A percentile compares a stretch with the other conserved stretches of the same genome.
Evolutionary conservation across 2,329 filamentous ascomycete genomes (phyloP).

Genomic region (Paraphoma sp.): DNA sequence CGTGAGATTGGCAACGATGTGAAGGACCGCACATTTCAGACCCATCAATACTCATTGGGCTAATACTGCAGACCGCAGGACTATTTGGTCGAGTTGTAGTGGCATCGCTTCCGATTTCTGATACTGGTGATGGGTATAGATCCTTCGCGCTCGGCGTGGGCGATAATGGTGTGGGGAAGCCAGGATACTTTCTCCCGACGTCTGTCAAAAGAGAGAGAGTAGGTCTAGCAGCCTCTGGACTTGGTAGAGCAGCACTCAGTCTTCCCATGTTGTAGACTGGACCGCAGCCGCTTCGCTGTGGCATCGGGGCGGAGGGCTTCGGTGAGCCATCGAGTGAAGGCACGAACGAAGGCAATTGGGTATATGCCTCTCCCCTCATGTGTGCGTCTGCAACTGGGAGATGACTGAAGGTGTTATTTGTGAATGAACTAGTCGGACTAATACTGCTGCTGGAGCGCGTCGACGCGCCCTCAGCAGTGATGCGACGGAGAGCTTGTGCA

Average conservation of each 20-base stretch:
- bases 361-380: neutral
- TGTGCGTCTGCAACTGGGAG: slow-evolving; percentile 1
- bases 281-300: slow-evolving; percentile 5
- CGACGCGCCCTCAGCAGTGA: slow-evolving; percentile 36
- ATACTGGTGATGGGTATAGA: slow-evolving; percentile 36
- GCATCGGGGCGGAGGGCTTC: slow-evolving; percentile 2
- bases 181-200: slow-evolving; percentile 37
- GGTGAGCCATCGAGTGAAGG: slow-evolving; percentile 20
- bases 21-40: slow-evolving; percentile 30
- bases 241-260: slow-evolving; percentile 8
- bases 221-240: slow-evolving; percentile 8
- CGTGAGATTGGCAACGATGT: slow-evolving; percentile 16
- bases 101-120: slow-evolving; percentile 17
- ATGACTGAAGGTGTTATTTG: slow-evolving; percentile 17
- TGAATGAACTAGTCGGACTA: slow-evolving; percentile 24
- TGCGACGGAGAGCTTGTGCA: slow-evolving; percentile 36
- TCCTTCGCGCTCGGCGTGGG: slow-evolving; percentile 37
- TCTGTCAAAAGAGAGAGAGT: slow-evolving; percentile 34
- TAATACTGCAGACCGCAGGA: slow-evolving; percentile 15
- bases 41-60: slow-evolving; percentile 36
- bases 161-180: slow-evolving; percentile 40
- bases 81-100: slow-evolving; percentile 16
- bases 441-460: slow-evolving; percentile 12
- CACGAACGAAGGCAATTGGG: slow-evolving; percentile 12
- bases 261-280: slow-evolving; percentile 27